These are phyloP conservation scores for Chaetomidium leptoderma DNA, from an alignment of 495 filamentous ascomycete genomes.

Conservation along the genomic window DNA sequence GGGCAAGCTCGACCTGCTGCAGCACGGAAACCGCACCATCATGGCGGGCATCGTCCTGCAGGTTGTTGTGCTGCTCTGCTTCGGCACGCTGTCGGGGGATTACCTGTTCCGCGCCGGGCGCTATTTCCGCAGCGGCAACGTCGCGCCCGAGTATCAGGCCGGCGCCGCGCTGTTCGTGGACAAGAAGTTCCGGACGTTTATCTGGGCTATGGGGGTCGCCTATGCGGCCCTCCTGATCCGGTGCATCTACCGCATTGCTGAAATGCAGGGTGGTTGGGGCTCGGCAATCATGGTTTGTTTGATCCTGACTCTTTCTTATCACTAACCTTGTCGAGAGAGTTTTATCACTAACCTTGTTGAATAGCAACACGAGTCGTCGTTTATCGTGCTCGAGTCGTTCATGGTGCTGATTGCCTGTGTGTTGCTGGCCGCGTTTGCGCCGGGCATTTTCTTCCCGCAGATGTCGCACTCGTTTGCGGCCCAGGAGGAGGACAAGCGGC, in stretches of 20 bases:
- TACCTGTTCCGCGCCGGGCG: slow-evolving; percentile 43
- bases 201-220: slow-evolving; percentile 49
- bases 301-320: too few relatives aligned
- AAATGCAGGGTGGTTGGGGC: slow-evolving; percentile 69
- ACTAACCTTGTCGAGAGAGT: too few relatives aligned
- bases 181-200: slow-evolving; percentile 50
- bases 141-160: slow-evolving; percentile 19
- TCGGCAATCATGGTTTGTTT: too few relatives aligned
- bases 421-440: slow-evolving; percentile 37
- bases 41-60: slow-evolving; percentile 69
- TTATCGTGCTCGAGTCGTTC: slow-evolving; percentile 57
- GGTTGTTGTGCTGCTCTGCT: slow-evolving; percentile 57
- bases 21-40: slow-evolving; percentile 59
- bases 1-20: slow-evolving; percentile 33
- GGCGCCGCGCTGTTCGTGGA: slow-evolving; percentile 32
- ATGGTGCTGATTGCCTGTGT: slow-evolving; percentile 38
- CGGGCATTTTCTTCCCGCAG: slow-evolving; percentile 40
- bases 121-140: slow-evolving; percentile 36
- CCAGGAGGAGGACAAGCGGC: neutral
- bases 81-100: slow-evolving; percentile 46
- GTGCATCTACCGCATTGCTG: slow-evolving; percentile 65
- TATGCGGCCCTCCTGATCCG: slow-evolving; percentile 59
- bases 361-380: slow-evolving; percentile 59
- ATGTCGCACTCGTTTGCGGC: slow-evolving; percentile 27
- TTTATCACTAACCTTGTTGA: too few relatives aligned